These are phyloP conservation scores for Beauveria varroae DNA, from an alignment of 2,329 filamentous ascomycete species.

Conservation along the genomic window DNA sequence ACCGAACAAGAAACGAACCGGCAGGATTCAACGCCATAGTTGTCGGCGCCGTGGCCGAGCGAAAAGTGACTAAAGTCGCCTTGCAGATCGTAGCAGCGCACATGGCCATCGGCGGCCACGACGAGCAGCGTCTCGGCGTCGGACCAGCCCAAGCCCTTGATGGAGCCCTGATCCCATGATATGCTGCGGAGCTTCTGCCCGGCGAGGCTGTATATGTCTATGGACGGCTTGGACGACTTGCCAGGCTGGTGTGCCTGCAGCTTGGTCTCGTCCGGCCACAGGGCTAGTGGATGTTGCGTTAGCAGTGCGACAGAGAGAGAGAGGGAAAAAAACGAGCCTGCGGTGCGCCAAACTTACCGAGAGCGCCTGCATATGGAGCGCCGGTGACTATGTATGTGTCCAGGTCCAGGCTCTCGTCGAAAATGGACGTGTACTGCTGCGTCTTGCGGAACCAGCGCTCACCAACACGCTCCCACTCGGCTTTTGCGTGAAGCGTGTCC, in stretches of 20 bases:
- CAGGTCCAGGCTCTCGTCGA: conserved; percentile 87
- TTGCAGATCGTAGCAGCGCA: conserved; percentile 87
- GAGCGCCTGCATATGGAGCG: conserved; percentile 85
- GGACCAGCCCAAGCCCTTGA: conserved; percentile 90
- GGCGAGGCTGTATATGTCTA: conserved; percentile 90
- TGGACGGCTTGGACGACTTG: conserved; percentile 67
- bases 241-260: conserved; percentile 69
- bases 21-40: conserved; percentile 80
- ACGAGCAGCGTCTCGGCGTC: conserved; percentile 90
- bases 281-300: conserved; percentile 44
- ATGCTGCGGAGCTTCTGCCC: conserved; percentile 82
- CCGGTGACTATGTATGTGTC: conserved; percentile 90
- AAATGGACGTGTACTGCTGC: conserved; percentile 86
- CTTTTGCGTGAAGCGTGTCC: conserved; percentile 60
- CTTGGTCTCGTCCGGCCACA: conserved; percentile 84
- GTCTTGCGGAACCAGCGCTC: conserved; percentile 94
- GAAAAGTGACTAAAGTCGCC: conserved; percentile 94
- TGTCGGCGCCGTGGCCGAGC: conserved; percentile 81
- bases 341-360: conserved; percentile 54
- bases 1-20: conserved; percentile 32
- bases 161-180: conserved; percentile 82
- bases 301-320: not conserved
- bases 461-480: conserved; percentile 90
- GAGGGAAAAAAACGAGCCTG: not conserved
- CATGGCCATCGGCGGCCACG: conserved; percentile 80